Evolutionary conservation across 805 yeast genomes (phyloP).

Genomic region (Pichia rugopelliculosa): DNA sequence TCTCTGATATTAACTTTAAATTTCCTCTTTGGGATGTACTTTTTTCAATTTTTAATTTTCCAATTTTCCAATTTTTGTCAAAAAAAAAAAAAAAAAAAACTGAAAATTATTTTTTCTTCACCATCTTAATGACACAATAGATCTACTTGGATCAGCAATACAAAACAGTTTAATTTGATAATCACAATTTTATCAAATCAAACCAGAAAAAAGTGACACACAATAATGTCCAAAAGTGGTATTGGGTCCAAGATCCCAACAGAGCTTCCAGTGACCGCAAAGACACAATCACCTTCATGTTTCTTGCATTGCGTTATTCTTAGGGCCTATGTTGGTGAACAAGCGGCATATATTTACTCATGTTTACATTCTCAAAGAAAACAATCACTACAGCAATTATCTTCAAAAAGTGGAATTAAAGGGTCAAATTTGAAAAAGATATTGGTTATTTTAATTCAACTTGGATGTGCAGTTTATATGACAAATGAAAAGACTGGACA

Average conservation of each 20-base stretch:
- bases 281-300: slow-evolving; percentile 57
- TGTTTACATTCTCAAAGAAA: slow-evolving; percentile 63
- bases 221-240: not conserved
- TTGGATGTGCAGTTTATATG: slow-evolving; percentile 58
- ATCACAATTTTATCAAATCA: not conserved
- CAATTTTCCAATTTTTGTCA: not conserved
- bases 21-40: too few species aligned
- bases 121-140: not conserved
- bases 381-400: slow-evolving; percentile 47
- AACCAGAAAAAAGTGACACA: not conserved
- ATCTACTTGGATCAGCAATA: not conserved
- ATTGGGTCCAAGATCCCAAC: slow-evolving; percentile 13
- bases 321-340: slow-evolving; percentile 58
- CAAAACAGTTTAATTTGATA: not conserved
- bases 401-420: slow-evolving; percentile 40
- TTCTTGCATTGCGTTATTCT: slow-evolving; percentile 48
- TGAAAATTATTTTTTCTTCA: not conserved
- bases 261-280: slow-evolving; percentile 29
- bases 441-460: slow-evolving; percentile 70
- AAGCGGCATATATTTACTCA: slow-evolving; percentile 58
- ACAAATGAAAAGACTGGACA: slow-evolving; percentile 31
- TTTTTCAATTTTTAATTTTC: not conserved
- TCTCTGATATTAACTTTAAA: too few species aligned
- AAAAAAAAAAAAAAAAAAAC: too few species aligned
- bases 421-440: slow-evolving; percentile 49